Evolutionary conservation across 768 basidiomycete genomes (phyloP).

Genomic region (Lactifluus volemus): DNA sequence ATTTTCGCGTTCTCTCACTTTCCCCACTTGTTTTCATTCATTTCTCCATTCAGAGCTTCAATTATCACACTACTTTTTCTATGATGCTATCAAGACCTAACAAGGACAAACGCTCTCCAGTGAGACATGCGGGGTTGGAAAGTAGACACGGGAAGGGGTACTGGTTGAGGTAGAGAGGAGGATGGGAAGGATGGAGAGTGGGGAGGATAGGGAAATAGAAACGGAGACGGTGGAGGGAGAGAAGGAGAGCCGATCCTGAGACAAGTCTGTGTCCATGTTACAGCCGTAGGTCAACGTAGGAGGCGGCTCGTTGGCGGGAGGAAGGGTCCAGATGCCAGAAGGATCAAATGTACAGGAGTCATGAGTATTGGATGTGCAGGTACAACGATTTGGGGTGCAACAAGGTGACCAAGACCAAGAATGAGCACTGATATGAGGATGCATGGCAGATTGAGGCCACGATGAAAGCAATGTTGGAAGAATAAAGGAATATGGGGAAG

Average conservation of each 20-base stretch:
- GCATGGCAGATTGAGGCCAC: slow-evolving; percentile 5
- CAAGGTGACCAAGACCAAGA: slow-evolving; percentile 7
- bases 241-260: slow-evolving; percentile 29
- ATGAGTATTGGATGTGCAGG: slow-evolving; percentile 10
- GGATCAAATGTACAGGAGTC: slow-evolving; percentile 15
- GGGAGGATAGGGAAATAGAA: slow-evolving; percentile 26
- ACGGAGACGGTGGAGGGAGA: slow-evolving; percentile 18
- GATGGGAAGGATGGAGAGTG: slow-evolving; percentile 27
- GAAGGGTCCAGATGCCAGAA: background rate
- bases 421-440: background rate
- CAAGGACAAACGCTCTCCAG: background rate
- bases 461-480: slow-evolving; percentile 10
- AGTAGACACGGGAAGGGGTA: no score
- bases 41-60: no score
- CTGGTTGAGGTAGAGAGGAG: no score
- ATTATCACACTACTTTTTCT: no score
- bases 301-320: background rate
- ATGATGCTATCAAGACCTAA: slow-evolving; percentile 18
- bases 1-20: no score
- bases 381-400: slow-evolving; percentile 14
- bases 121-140: no score
- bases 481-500: background rate
- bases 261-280: slow-evolving; percentile 21
- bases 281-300: slow-evolving; percentile 16
- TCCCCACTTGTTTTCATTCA: no score